These are phyloP conservation scores for Fagopyrum esculentum DNA, from an alignment of 148 eudicot species.

Conservation along the genomic window DNA sequence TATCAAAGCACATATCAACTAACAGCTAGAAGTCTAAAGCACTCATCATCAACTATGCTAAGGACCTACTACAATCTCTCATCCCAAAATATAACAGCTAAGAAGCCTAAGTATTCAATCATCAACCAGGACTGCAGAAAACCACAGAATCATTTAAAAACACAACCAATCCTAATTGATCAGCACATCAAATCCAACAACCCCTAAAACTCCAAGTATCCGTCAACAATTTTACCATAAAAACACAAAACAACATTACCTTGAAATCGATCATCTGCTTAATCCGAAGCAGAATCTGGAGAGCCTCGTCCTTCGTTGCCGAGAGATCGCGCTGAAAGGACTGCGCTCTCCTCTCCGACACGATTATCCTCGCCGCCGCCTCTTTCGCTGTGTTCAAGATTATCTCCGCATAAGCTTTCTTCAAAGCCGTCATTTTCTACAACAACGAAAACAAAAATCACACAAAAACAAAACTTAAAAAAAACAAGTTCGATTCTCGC, in stretches of 20 bases:
- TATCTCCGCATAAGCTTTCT: slow-evolving; percentile 85
- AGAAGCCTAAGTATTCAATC: neutral
- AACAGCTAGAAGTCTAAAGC: neutral
- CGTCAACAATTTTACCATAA: too few species aligned
- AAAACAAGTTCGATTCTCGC: slow-evolving; percentile 4
- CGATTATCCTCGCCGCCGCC: slow-evolving; percentile 69
- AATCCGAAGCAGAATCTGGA: slow-evolving; percentile 51
- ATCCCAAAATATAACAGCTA: neutral
- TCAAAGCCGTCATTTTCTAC: slow-evolving; percentile 71
- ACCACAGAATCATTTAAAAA: neutral
- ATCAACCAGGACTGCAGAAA: neutral
- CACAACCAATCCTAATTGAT: neutral
- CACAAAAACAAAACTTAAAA: slow-evolving; percentile 10
- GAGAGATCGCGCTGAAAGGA: slow-evolving; percentile 44
- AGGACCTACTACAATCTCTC: neutral
- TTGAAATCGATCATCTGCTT: slow-evolving; percentile 69
- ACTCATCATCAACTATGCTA: neutral
- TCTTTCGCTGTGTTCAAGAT: slow-evolving; percentile 68
- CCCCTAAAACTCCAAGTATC: too few species aligned
- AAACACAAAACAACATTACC: slow-evolving; percentile 32
- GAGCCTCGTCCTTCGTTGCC: slow-evolving; percentile 60
- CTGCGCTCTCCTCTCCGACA: slow-evolving; percentile 56
- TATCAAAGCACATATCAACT: neutral
- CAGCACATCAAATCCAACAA: neutral
- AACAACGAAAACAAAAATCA: slow-evolving; percentile 10